Base-by-base conservation (phyloP, 2,329 filamentous ascomycete species). In the Monosporascus sp. region DNA sequence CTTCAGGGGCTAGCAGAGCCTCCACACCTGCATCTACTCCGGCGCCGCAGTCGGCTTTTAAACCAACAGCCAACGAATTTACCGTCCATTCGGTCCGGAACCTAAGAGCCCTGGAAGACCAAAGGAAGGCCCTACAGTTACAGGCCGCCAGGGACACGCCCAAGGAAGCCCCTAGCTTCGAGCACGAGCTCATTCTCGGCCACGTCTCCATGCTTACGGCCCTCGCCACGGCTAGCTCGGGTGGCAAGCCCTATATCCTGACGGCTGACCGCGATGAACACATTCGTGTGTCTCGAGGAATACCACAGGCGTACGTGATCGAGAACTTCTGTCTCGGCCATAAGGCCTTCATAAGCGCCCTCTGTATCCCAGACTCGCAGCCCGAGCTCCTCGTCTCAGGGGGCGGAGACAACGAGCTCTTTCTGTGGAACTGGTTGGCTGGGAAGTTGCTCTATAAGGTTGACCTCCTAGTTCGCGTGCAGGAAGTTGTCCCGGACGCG, bases 131-230 rank as follows among this genome's bases (percentile, higher is more conserved):
- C 37, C 57, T 59, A 11, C 56, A 59, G 27, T 57, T 59, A 11
- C 56, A 60, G 27, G 47, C 53, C 57, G 55, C 54, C 18, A 65
- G 64, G 9, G 56, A 65, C 3, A 56, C 61, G 3, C 59, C 62
- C 15, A 69, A 71, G 53, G 71, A 73, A 27, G 68, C 66, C 38
- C 70, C 76, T 14, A 62, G 75, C 25, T 96, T 96, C 66, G 86
- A 90, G 61, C 83, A 90, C 61, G 82, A 85, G 38, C 76, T 96
- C 1, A 76, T 97, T 7, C 82, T 99, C 1, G 94, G 94, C 14
- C 94, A 99, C 71, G 94, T 99, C 15, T 97, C 93, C 1, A 89
- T 97, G 83, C 82, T 99, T 48, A 97, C 92, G 1, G 86, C 90
- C 63, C 68, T 97, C 49, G 70, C 76, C 2, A 75, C 83, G 42